Evolutionary conservation across 2,329 filamentous ascomycete genomes (phyloP), one percentile per base, ranked within the genome.

Genomic region (Cordyceps sp.): DNA sequence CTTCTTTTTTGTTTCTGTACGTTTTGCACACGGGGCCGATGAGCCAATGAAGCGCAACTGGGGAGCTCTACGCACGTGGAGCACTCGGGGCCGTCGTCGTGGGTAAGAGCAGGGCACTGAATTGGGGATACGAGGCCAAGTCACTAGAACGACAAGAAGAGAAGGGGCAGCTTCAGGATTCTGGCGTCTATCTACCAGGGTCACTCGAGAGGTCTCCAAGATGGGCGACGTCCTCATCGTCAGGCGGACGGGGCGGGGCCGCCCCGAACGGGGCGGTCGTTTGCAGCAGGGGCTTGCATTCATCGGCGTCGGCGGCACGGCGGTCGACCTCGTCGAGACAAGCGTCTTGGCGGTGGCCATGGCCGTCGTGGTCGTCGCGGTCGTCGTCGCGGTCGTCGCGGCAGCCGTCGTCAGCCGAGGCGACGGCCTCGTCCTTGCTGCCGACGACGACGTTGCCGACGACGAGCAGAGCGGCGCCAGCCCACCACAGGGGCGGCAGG

Each of bases 361-460:
- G 12, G 7, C 12, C 6, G 12, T 24, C n/a, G 14, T 24, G 22
- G 22, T 18, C 10, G 12, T 24, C 22, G 8, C n/a, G 3, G 45
- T 75, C 74, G 36, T 79, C 75, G 43, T 81, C 71, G 34, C 69
- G 62, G 3, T 81, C 80, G 39, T 85, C 78, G 36, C n/a, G n/a
- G n/a, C n/a, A n/a, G n/a, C n/a, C n/a, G n/a, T n/a, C n/a, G n/a
- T n/a, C n/a, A n/a, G n/a, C n/a, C n/a, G n/a, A n/a, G 26, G 29
- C 37, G 10, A 34, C 39, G 13, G 40, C 49, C 45, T 75, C 74
- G 36, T 79, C 75, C 43, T 81, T 71, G 34, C 69, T 62, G 3
- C 81, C 80, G 39, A 86, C 78, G 36, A 88, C 75, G 27, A 88
- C 78, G 40, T 81, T 85, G 3, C 81, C 81, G 0, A 68, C 76